Percentiles rank a stretch among this genome's conserved stretches.
Evolutionary conservation across 1,139 yeast species (phyloP).

Genomic region (Blastobotrys raffinosifermentans): DNA sequence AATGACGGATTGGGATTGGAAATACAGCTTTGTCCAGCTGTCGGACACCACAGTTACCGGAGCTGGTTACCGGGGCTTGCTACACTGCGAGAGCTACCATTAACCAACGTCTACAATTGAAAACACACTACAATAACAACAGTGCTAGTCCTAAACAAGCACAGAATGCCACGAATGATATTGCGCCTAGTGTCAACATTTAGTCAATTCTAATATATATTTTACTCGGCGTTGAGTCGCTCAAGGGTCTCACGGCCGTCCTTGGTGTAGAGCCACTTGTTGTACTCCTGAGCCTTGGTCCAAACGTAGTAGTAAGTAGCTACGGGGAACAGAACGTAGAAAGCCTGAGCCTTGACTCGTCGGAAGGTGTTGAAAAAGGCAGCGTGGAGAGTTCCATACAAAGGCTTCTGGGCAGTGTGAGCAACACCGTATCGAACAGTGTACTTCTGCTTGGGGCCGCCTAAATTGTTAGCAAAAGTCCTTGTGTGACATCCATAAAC

Average conservation of each 20-base stretch:
- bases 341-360: conserved; percentile 82
- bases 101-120: too few species aligned
- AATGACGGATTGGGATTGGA: too few species aligned
- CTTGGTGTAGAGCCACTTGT: conserved; percentile 93
- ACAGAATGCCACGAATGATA: too few species aligned
- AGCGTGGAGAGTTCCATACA: conserved; percentile 79
- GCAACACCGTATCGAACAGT: conserved; percentile 66
- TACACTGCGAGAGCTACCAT: too few species aligned
- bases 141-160: too few species aligned
- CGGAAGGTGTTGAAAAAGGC: conserved; percentile 92
- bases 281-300: conserved; percentile 82
- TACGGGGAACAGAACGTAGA: conserved; percentile 74
- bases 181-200: too few species aligned
- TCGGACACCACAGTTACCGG: too few species aligned
- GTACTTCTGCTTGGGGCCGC: conserved; percentile 72
- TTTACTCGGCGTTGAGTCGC: conserved; percentile 21
- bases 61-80: too few species aligned
- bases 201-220: too few species aligned
- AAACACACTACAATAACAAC: too few species aligned
- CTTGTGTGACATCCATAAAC: background rate
- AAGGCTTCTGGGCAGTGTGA: conserved; percentile 89
- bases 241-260: conserved; percentile 62
- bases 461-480: conserved; percentile 13
- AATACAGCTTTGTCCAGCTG: too few species aligned
- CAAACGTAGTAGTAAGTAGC: conserved; percentile 79